These are phyloP conservation scores for Phytopythium sindhum DNA, from an alignment of 352 stramenopile genomes.

Conservation along the genomic window DNA sequence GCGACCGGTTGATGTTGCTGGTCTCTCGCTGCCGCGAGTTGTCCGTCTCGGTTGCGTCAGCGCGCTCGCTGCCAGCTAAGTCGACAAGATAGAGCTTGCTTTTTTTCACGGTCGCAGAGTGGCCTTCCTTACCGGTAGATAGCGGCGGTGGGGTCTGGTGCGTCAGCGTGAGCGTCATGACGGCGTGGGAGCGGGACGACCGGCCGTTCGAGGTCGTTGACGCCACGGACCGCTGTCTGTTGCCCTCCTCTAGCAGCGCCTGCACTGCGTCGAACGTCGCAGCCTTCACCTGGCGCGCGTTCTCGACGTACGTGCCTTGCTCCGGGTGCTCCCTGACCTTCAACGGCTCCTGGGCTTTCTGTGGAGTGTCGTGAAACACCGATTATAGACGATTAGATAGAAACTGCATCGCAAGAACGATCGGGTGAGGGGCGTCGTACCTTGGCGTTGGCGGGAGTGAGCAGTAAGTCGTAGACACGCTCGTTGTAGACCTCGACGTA, in stretches of 20 bases:
- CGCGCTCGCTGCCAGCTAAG: conserved; percentile 63
- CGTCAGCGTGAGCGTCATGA: conserved; percentile 60
- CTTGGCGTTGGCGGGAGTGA: conserved; percentile 20
- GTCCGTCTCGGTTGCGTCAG: conserved; percentile 43
- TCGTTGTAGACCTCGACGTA: conserved; percentile 86
- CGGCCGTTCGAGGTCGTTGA: conserved; percentile 41
- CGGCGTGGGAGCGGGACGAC: conserved; percentile 59
- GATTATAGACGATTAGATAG: neutral
- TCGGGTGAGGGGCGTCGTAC: neutral
- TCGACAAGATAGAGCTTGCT: conserved; percentile 78
- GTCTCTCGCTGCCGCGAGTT: conserved; percentile 62
- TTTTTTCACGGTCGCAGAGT: conserved; percentile 18
- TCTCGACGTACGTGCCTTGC: conserved; percentile 63
- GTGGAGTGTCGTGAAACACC: neutral
- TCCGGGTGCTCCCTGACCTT: conserved; percentile 75
- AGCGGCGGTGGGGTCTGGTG: conserved; percentile 17
- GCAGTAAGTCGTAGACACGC: conserved; percentile 65
- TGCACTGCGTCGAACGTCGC: conserved; percentile 52
- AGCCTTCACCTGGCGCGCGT: conserved; percentile 41
- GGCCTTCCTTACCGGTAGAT: neutral
- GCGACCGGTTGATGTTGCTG: conserved; percentile 78
- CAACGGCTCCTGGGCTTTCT: conserved; percentile 37
- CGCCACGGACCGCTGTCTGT: conserved; percentile 47
- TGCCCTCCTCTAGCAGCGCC: conserved; percentile 58
- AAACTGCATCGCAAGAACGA: neutral